Evolutionary conservation across 495 filamentous ascomycete species (phyloP).

Genomic region (Tuber microsphaerosporum): DNA sequence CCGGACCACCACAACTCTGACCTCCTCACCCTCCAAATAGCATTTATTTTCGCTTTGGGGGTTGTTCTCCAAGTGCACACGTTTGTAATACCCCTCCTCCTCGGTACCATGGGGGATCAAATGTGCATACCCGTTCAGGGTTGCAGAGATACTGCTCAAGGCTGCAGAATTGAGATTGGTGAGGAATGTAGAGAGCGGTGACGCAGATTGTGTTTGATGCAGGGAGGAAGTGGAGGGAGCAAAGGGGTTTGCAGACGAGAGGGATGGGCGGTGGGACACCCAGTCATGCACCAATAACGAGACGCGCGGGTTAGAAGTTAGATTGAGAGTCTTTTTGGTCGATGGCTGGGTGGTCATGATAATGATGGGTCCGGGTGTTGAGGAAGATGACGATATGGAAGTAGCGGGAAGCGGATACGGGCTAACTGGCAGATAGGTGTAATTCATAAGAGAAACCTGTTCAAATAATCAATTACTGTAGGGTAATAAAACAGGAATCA

Average conservation of each 20-base stretch:
- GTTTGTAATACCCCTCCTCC: slow-evolving; percentile 74
- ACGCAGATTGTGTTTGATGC: slow-evolving; percentile 48
- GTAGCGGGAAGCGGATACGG: slow-evolving; percentile 64
- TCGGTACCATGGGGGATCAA: slow-evolving; percentile 64
- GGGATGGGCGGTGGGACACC: slow-evolving; percentile 84
- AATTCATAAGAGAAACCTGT: slow-evolving; percentile 97
- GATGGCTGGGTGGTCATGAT: slow-evolving; percentile 90
- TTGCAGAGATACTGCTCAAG: slow-evolving; percentile 82
- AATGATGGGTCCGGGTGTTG: slow-evolving; percentile 47
- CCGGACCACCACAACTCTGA: slow-evolving; percentile 57
- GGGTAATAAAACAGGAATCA: background rate
- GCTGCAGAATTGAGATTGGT: slow-evolving; percentile 83
- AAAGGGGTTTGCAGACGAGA: slow-evolving; percentile 55
- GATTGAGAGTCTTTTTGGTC: slow-evolving; percentile 81
- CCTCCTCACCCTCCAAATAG: slow-evolving; percentile 46
- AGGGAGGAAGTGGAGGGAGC: slow-evolving; percentile 46
- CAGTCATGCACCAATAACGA: slow-evolving; percentile 96
- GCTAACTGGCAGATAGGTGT: slow-evolving; percentile 86
- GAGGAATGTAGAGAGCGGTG: slow-evolving; percentile 70
- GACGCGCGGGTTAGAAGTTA: slow-evolving; percentile 80
- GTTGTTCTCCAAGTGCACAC: slow-evolving; percentile 82
- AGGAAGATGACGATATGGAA: slow-evolving; percentile 14
- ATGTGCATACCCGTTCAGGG: slow-evolving; percentile 75
- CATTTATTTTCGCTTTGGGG: slow-evolving; percentile 37
- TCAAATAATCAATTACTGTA: slow-evolving; percentile 5